These are phyloP conservation scores for Otatea glauca DNA, from an alignment of 176 grass and related monocot species.

Conservation along the genomic window DNA sequence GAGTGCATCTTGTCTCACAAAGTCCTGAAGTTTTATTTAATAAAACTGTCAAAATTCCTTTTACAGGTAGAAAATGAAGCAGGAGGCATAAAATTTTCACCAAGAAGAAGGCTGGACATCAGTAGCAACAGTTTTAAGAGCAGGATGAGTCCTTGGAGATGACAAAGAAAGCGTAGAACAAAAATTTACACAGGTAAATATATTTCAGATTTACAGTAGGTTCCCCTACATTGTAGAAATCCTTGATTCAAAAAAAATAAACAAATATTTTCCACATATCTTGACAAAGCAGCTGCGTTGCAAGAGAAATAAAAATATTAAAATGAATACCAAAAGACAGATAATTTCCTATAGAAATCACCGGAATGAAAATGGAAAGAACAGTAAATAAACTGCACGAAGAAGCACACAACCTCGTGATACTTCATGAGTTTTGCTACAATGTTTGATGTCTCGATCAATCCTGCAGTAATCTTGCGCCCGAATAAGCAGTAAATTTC, in stretches of 20 bases:
- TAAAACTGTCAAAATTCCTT: conserved; percentile 31
- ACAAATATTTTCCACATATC: background rate
- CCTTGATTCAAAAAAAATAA: background rate
- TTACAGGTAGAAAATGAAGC: conserved; percentile 40
- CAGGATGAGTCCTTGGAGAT: background rate
- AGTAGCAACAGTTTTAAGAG: conserved; percentile 22
- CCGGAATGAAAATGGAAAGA: conserved; percentile 13
- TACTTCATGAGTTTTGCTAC: conserved; percentile 94
- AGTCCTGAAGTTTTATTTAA: conserved; percentile 68
- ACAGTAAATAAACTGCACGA: conserved; percentile 38
- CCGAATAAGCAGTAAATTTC: conserved; percentile 90
- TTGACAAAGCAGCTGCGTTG: conserved; percentile 16
- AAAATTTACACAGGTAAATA: background rate
- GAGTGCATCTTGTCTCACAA: conserved; percentile 93
- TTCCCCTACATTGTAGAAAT: background rate
- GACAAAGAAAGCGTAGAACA: conserved; percentile 18
- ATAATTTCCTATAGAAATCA: conserved; percentile 21
- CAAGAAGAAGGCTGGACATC: conserved; percentile 5
- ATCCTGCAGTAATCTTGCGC: conserved; percentile 82
- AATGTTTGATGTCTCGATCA: conserved; percentile 88
- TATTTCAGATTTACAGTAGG: conserved; percentile 18
- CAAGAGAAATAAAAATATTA: conserved; percentile 33
- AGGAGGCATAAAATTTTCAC: conserved; percentile 24
- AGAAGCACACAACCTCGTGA: conserved; percentile 67
- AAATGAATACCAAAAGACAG: conserved; percentile 22